Evolutionary conservation across 2,329 filamentous ascomycete species (phyloP), one percentile per base, ranked within the genome.

Genomic region (Rhynchosporium agropyri): DNA sequence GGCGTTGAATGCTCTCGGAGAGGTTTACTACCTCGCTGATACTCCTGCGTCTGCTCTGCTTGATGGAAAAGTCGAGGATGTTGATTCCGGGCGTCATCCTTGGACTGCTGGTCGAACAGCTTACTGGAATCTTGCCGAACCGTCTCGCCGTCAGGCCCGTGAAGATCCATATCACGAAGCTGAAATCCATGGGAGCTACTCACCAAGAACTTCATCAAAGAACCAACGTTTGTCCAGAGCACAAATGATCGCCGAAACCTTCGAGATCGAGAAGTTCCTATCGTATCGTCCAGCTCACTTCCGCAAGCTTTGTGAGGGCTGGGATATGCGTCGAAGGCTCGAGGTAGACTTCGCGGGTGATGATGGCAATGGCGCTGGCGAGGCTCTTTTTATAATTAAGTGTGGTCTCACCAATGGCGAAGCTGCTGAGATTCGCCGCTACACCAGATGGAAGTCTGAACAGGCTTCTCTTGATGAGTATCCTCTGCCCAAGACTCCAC

Each of bases 271-370:
- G 69, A 84, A 82, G 48, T 96, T 90, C 68, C 75, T 96, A 20
- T 80, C 79, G 0, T 86, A 89, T 69, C 88, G 85, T 68, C 93
- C 94, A 3, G 84, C 85, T 46, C 85, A 96, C 69, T 96, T 96
- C 74, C 86, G 88, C 28, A 88, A 87, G 70, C 80, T 86, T 1
- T 98, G 90, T 72, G 79, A 89, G 63, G 89, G 90, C 2, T 98
- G 95, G 94, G 91, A 98, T 72, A 98, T 98, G 93, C 87, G 87
- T 59, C 85, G 92, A 64, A 87, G 81, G 65, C 79, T 98, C 2
- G 89, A 95, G 70, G 91, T 97, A 2, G 95, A 99, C 73, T 98
- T 97, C 76, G 89, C 89, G 46, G 87, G 85, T 26, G 91, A 93
- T 68, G 90, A 95, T 76, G 84, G 85, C n/a, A 80, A 85, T 60